Evolutionary conservation across 306 rosid species (phyloP).

Genomic region (Medicago truncatula): MtrunA17r5.0-ANR NC_053049.1:45296501-45297000

Average conservation of each 20-base stretch:
- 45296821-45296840: background rate
- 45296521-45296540: slow-evolving; percentile 51
- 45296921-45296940: slow-evolving; percentile 5
- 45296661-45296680: slow-evolving; percentile 60
- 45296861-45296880: background rate
- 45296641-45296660: slow-evolving; percentile 55
- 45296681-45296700: slow-evolving; percentile 73
- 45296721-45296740: slow-evolving; percentile 35
- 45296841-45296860: slow-evolving; percentile 2
- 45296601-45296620: slow-evolving; percentile 59
- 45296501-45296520: slow-evolving; percentile 64
- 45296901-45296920: background rate
- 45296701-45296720: slow-evolving; percentile 70
- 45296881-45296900: background rate
- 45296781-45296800: slow-evolving; percentile 12
- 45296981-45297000: background rate
- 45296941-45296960: background rate
- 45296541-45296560: slow-evolving; percentile 45
- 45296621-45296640: slow-evolving; percentile 61
- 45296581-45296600: slow-evolving; percentile 56
- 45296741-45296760: background rate
- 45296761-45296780: background rate
- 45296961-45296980: background rate
- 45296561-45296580: slow-evolving; percentile 71
- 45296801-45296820: background rate